These are phyloP conservation scores for Galeopsis tetrahit DNA, from an alignment of 257 asterid species.

Conservation along the genomic window DNA sequence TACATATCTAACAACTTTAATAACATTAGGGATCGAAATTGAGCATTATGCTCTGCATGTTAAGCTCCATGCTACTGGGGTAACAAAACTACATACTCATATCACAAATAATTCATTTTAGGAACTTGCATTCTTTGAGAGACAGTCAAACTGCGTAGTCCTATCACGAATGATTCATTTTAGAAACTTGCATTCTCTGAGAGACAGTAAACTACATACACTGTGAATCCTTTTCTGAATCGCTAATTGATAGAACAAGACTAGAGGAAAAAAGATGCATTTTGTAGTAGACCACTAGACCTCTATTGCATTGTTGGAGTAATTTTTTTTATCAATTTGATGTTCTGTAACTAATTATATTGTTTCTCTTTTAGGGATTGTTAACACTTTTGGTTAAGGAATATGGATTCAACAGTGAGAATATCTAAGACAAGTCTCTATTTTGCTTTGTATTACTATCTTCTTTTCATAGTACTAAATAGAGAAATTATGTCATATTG, in stretches of 20 bases:
- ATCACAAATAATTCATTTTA: too few species aligned
- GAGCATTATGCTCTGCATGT: too few species aligned
- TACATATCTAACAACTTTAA: too few species aligned
- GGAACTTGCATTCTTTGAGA: too few species aligned
- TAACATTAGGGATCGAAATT: too few species aligned
- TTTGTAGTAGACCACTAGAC: background rate
- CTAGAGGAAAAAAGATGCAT: background rate
- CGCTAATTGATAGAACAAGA: background rate
- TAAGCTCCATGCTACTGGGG: too few species aligned
- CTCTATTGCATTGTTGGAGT: slow-evolving; percentile 15
- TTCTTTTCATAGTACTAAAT: slow-evolving; percentile 1
- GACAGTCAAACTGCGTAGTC: too few species aligned
- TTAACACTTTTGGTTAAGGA: slow-evolving; percentile 80
- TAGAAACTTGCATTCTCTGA: background rate
- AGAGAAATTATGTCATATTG: slow-evolving; percentile 18
- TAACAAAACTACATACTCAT: too few species aligned
- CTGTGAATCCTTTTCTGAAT: background rate
- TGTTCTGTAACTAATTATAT: slow-evolving; percentile 23
- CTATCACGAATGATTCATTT: too few species aligned
- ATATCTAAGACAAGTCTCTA: slow-evolving; percentile 63
- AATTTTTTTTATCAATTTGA: slow-evolving; percentile 25
- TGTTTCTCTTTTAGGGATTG: slow-evolving; percentile 64
- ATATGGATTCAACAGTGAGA: slow-evolving; percentile 95
- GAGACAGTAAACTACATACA: background rate
- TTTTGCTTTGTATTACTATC: slow-evolving; percentile 28